These are phyloP conservation scores for Pichia sp. DNA, from an alignment of 1,139 yeast species.

Conservation along the genomic window DNA sequence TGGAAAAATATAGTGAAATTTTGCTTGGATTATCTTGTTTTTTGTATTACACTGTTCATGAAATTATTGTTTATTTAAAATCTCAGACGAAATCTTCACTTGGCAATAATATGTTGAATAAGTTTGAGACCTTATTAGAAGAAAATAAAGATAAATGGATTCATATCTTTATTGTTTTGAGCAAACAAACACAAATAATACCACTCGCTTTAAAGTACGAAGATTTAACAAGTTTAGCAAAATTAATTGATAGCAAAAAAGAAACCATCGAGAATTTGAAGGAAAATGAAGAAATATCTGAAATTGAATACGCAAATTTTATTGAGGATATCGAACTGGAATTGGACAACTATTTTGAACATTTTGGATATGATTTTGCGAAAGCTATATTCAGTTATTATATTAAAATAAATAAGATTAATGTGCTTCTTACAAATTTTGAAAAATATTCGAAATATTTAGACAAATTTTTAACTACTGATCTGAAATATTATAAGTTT, in stretches of 20 bases:
- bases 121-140: conserved; percentile 15
- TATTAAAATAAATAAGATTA: conserved; percentile 47
- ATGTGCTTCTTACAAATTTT: conserved; percentile 51
- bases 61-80: conserved; percentile 10
- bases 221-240: conserved; percentile 63
- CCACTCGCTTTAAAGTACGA: conserved; percentile 59
- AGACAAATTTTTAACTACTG: conserved; percentile 44
- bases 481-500: conserved; percentile 43
- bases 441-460: conserved; percentile 47
- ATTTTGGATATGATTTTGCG: conserved; percentile 68
- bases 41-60: conserved; percentile 24
- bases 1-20: conserved; percentile 12
- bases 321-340: conserved; percentile 30
- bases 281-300: conserved; percentile 6
- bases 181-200: conserved; percentile 29
- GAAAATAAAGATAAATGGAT: conserved; percentile 26
- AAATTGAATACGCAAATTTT: conserved; percentile 9
- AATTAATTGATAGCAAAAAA: conserved; percentile 48
- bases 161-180: conserved; percentile 19
- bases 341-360: conserved; percentile 50
- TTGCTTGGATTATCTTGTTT: conserved; percentile 21
- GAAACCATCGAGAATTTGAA: conserved; percentile 19
- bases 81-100: background rate
- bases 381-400: conserved; percentile 55
- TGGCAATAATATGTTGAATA: background rate